Evolutionary conservation across 2,329 filamentous ascomycete genomes (phyloP), one percentile per base, ranked within the genome.

Genomic region (Leptodontidium sp.): DNA sequence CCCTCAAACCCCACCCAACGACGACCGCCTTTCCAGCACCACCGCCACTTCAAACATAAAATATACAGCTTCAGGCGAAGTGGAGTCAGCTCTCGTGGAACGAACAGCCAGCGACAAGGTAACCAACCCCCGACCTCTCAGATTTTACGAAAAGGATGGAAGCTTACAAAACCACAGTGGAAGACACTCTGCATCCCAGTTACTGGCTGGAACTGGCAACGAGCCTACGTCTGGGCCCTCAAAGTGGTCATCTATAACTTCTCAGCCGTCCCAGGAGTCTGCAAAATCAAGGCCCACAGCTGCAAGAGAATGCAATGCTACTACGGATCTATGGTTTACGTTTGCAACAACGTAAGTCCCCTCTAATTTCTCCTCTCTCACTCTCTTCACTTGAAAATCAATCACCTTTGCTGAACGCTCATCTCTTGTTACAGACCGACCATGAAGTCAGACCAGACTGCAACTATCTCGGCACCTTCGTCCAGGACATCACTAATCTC

Each of bases 141-240:
- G 3, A 47, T 7, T 47, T 47, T 1, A 47, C 5, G 2, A 15
- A 47, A 47, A 14, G 15, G 17, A 17, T 6, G 7, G 7, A 47
- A 17, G 9, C 43, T 47, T 2, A 47, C 17, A 12, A 47, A 47
- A 47, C 15, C 5, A 12, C 29, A 53, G 50, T 53, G 26, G 50
- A 9, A 53, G 12, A 53, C 24, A 2, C 24, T 53, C 26, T 53
- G 50, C 14, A 53, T 32, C 9, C n/a, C 24, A 15, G 14, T 53
- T 24, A 32, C 9, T 4, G 8, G 50, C 26, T 53, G 50, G 50
- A 12, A 58, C 15, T 61, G 40, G 58, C 40, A 35, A 15, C 24
- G 58, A 32, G 58, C 58, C 4, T 47, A 61, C 7, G 58, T 61
- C 26, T 61, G 40, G 24, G 21, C 58, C 11, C 58, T 61, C 58